Conservation (phyloP, 805 yeast genomes). For the Kluyveromyces lactis region DNA sequence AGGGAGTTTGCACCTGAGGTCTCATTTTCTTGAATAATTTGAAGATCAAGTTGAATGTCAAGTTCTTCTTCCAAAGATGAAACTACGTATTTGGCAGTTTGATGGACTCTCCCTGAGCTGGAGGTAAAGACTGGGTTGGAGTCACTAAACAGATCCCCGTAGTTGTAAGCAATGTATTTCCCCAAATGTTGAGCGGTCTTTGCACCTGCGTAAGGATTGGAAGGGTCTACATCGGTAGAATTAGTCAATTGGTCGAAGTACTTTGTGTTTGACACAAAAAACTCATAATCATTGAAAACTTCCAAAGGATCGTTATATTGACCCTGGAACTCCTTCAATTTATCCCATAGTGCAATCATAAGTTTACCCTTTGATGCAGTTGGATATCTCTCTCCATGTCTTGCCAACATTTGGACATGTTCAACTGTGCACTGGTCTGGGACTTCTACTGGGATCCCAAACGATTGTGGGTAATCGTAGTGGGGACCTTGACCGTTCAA, state of each 20-base stretch:
- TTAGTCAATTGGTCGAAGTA: conserved; percentile 36
- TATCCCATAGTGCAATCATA: conserved; percentile 25
- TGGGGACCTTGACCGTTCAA: conserved; percentile 53
- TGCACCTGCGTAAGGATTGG: conserved; percentile 40
- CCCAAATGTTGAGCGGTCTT: conserved; percentile 39
- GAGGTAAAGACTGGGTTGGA: conserved; percentile 40
- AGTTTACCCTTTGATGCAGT: conserved; percentile 34
- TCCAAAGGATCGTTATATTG: conserved; percentile 41
- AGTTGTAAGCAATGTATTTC: conserved; percentile 35
- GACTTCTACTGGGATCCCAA: conserved; percentile 41
- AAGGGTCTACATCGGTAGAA: conserved; percentile 19
- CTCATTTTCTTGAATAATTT: conserved; percentile 34
- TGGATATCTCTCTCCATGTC: conserved; percentile 80
- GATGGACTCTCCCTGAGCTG: conserved; percentile 40
- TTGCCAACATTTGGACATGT: conserved; percentile 63
- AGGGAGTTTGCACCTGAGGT: conserved; percentile 42
- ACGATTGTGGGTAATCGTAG: conserved; percentile 39
- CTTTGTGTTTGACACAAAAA: conserved; percentile 34
- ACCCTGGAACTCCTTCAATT: conserved; percentile 21
- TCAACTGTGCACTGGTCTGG: conserved; percentile 46
- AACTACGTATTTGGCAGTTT: conserved; percentile 43
- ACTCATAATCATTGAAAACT: conserved; percentile 46
- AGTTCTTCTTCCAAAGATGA: conserved; percentile 26
- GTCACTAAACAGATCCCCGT: conserved; percentile 33
- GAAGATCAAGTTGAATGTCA: conserved; percentile 23